Base-by-base conservation (phyloP, 2,329 filamentous ascomycete genomes). In the Alternaria arbusti region DNA sequence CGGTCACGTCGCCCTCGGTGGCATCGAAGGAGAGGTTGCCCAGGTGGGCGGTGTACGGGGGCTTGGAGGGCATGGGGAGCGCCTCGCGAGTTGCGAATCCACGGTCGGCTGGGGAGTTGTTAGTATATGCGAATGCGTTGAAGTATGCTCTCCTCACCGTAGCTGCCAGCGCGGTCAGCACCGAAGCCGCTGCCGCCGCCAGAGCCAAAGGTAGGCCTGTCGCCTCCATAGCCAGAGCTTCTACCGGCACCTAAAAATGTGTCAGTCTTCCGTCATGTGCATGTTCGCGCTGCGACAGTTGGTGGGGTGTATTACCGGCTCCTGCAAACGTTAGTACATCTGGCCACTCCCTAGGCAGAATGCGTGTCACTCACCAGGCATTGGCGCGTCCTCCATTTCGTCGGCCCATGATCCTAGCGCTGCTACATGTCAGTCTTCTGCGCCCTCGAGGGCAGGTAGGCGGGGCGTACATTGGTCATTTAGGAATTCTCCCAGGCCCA, bases 1-100 rank as follows among this genome's bases (percentile, higher is more conserved):
- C 91, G 72, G 87, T 89, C 67, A 99, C 90, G 74, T 94, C 91
- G 71, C 90, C 91, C 69, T 88, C 87, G 57, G 92, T 96, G 59
- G 94, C 92, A 79, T 99, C 95, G 82, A 97, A 99, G 54, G 95
- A 96, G 65, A 99, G 88, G 80, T 99, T 99, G 76, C 96, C 96
- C 64, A 99, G 87, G 83, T 99, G 96, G 67, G 94, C 95, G 63
- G 96, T 99, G 83, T 89, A 99, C 12, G 96, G 96, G 63, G 96
- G 96, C 84, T 93, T 94, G 68, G 92, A 91, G 59, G 96, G 96
- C 58, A 99, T 88, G 58, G 94, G 94, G 61, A 93, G 88, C 73
- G 90, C 86, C 78, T 97, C 93, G 79, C 93, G 91, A 51, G 73
- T 66, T 32, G 77, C 71, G 44, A 75, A 76, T 64, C 74, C 74